These are phyloP conservation scores for Claviceps digitariae DNA, from an alignment of 2,329 filamentous ascomycete species.

Conservation along the genomic window DNA sequence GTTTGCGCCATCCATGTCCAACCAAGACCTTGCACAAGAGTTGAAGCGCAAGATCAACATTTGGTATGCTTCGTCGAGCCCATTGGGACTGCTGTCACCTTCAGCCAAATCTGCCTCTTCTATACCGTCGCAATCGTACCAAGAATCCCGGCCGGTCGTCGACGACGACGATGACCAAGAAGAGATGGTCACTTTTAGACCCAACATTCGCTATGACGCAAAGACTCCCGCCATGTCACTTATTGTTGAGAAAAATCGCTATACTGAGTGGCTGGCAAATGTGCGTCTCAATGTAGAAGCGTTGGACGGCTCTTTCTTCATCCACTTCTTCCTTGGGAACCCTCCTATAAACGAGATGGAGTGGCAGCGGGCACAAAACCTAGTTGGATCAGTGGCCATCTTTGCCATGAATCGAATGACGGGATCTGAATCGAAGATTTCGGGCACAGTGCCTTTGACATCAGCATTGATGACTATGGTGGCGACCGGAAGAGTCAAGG, in stretches of 20 bases:
- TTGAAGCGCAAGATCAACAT: conserved; percentile 37
- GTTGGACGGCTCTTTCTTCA: conserved; percentile 42
- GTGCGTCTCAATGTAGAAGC: conserved; percentile 48
- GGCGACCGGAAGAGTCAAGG: conserved; percentile 19
- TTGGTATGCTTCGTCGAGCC: conserved; percentile 23
- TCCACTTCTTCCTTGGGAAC: conserved; percentile 56
- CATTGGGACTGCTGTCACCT: conserved; percentile 11
- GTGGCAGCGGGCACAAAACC: conserved; percentile 40
- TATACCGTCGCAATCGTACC: not conserved
- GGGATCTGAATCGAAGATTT: conserved; percentile 22
- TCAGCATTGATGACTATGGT: conserved; percentile 31
- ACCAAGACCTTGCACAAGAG: conserved; percentile 18
- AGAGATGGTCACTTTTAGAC: conserved; percentile 3
- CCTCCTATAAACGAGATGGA: conserved; percentile 26
- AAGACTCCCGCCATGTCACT: conserved; percentile 11
- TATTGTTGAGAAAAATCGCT: conserved; percentile 26
- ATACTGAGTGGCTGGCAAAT: conserved; percentile 56
- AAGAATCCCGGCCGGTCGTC: not conserved
- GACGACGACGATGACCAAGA: not conserved
- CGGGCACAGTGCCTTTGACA: conserved; percentile 39
- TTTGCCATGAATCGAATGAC: conserved; percentile 30
- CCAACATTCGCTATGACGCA: conserved; percentile 16
- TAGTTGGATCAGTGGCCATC: conserved; percentile 48
- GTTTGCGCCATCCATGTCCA: conserved; percentile 12
- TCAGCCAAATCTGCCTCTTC: not conserved